Percentiles rank a stretch among this genome's conserved stretches.
Evolutionary conservation across 257 asterid genomes (phyloP).

Genomic region (Osmanthus fragrans): DNA sequence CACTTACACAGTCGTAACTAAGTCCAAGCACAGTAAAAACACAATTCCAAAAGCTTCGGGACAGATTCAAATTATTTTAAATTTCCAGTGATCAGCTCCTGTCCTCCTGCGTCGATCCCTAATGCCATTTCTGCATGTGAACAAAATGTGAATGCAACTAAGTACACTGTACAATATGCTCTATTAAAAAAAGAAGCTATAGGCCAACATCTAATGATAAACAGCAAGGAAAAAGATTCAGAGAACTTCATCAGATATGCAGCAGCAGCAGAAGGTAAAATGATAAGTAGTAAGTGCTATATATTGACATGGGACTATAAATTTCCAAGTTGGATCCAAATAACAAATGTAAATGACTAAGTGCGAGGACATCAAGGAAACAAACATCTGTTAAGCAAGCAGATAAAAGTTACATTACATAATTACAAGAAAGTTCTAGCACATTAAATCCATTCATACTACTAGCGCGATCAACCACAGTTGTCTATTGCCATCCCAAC

Average conservation of each 20-base stretch:
- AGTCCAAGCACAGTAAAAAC: slow-evolving; percentile 66
- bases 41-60: slow-evolving; percentile 44
- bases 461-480: not conserved
- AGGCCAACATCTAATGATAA: not conserved
- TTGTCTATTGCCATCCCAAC: not conserved
- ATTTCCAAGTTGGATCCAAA: not conserved
- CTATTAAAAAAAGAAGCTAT: not conserved
- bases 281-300: not conserved
- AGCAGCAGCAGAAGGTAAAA: too few species aligned
- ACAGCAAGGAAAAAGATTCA: not conserved
- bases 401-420: not conserved
- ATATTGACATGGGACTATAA: too few species aligned
- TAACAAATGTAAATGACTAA: not conserved
- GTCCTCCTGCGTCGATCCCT: slow-evolving; percentile 91
- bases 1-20: slow-evolving; percentile 64
- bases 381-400: not conserved
- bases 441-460: not conserved
- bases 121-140: slow-evolving; percentile 64
- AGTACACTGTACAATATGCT: not conserved
- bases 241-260: not conserved
- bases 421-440: not conserved
- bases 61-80: slow-evolving; percentile 23
- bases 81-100: slow-evolving; percentile 58
- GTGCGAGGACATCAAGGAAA: not conserved
- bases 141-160: not conserved